Evolutionary conservation across 208 protist species (phyloP).

Genomic region (Acanthamoeba culbertsoni): DNA sequence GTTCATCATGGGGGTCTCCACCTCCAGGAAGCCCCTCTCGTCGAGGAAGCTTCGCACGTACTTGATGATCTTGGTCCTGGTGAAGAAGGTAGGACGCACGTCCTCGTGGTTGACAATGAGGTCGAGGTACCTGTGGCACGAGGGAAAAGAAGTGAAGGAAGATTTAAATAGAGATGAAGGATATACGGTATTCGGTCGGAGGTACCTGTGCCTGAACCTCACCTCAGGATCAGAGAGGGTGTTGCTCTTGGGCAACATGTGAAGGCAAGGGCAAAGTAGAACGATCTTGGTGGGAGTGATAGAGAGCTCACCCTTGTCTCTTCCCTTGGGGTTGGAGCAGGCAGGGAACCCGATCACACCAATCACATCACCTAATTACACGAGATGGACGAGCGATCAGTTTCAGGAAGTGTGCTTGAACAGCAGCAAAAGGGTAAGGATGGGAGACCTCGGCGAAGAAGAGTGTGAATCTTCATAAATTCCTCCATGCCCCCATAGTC

Average conservation of each 20-base stretch:
- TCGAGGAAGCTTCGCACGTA: slow-evolving; percentile 98
- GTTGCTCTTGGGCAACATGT: slow-evolving; percentile 95
- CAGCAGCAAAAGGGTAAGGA: slow-evolving; percentile 68
- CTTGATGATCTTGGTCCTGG: slow-evolving; percentile 94
- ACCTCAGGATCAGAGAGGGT: slow-evolving; percentile 94
- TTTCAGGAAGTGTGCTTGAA: slow-evolving; percentile 80
- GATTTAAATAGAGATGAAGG: not conserved
- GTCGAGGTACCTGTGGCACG: slow-evolving; percentile 99
- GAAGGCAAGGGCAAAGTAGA: slow-evolving; percentile 96
- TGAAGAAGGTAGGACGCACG: slow-evolving; percentile 93
- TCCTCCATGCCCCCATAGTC: not conserved
- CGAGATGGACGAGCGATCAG: not conserved
- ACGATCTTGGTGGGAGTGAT: slow-evolving; percentile 82
- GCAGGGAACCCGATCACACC: slow-evolving; percentile 89
- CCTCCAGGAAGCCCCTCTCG: slow-evolving; percentile 94
- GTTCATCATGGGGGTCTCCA: slow-evolving; percentile 94
- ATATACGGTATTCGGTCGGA: slow-evolving; percentile 70
- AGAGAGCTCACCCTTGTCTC: slow-evolving; percentile 92
- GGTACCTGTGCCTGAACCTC: slow-evolving; percentile 95
- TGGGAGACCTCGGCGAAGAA: slow-evolving; percentile 65
- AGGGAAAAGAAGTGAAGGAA: not conserved
- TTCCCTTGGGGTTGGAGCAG: slow-evolving; percentile 84
- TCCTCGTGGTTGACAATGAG: slow-evolving; percentile 96
- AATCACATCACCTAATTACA: slow-evolving; percentile 98
- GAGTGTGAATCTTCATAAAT: not conserved